Percentiles rank a stretch among this genome's conserved stretches.
Conservation (phyloP, 257 asterid species). For the Petrea volubilis region DNA sequence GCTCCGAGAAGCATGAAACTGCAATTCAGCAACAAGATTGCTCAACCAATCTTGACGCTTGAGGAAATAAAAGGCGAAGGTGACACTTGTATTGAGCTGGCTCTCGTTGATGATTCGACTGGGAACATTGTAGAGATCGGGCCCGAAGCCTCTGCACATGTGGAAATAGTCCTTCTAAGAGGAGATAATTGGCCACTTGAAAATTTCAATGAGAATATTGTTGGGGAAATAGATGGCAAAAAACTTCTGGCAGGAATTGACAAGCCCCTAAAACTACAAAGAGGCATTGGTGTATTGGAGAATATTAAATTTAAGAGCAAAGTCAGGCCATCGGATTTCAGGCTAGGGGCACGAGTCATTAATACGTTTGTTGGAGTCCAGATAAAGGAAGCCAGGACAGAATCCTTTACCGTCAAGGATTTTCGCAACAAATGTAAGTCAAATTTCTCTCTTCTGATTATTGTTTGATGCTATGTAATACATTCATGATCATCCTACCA, state of each 20-base stretch:
- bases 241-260: slow-evolving; percentile 43
- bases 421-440: slow-evolving; percentile 42
- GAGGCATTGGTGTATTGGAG: slow-evolving; percentile 35
- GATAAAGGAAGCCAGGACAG: slow-evolving; percentile 46
- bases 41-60: slow-evolving; percentile 35
- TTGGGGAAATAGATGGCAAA: slow-evolving; percentile 32
- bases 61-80: slow-evolving; percentile 45
- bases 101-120: slow-evolving; percentile 35
- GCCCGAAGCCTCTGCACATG: slow-evolving; percentile 41
- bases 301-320: slow-evolving; percentile 31
- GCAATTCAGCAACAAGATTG: slow-evolving; percentile 32
- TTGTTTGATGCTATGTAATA: too few relatives aligned
- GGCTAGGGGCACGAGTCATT: slow-evolving; percentile 42
- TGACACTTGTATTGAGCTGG: slow-evolving; percentile 25
- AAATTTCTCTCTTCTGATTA: neutral
- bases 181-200: slow-evolving; percentile 36
- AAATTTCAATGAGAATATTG: slow-evolving; percentile 31
- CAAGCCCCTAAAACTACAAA: slow-evolving; percentile 26
- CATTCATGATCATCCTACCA: too few relatives aligned
- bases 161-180: slow-evolving; percentile 40
- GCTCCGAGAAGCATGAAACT: slow-evolving; percentile 35
- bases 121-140: slow-evolving; percentile 36
- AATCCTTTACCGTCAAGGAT: slow-evolving; percentile 39
- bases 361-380: slow-evolving; percentile 1
- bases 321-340: slow-evolving; percentile 29